Base-by-base conservation (phyloP, 129 eudicot species). In the Rutidosis leptorrhynchoides region DNA sequence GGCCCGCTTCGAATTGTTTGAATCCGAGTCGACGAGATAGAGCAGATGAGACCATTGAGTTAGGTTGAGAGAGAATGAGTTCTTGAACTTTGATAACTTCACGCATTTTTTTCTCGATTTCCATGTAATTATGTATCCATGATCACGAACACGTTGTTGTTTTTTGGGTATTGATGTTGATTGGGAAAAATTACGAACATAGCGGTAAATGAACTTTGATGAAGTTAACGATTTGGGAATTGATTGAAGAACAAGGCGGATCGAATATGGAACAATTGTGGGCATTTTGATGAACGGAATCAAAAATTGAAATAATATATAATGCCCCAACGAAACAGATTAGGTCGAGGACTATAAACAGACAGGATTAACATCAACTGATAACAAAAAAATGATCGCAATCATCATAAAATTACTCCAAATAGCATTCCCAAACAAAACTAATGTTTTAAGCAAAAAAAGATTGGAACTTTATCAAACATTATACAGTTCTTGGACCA, bases 161-260 rank as follows among this genome's bases (percentile, higher is more conserved):
- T 88, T 92, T 54, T 71, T 85, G 65, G 98, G 98, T 28, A 93
- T 88, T 58, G 96, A 80, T 32, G 95, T 93, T 71, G 96, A 88
- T 77, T 82, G 84, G 3, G 96, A 88, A 78, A 80, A 83, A 29
- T 69, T 62, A 42, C 82, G 70, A 59, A 76, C 35, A 67, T 42
- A 74, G 21, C 22, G 7, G 11, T 15, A 61, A 46, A 57, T 2
- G 22, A 19, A 5, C 8, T 37, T 59, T 62, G 65, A 64, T 11
- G 51, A 35, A n/a, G 12, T 45, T 60, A n/a, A n/a, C n/a, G n/a
- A n/a, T n/a, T n/a, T n/a, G n/a, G n/a, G n/a, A n/a, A 45, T 61
- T 15, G 71, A 45, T 49, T 24, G 42, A 45, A 62, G 35, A 58
- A 79, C 16, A 58, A 79, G 12, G 23, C 62, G 82, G 4, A 69